These are phyloP conservation scores for Colletotrichum limetticola DNA, from an alignment of 2,329 filamentous ascomycete species.

Conservation along the genomic window DNA sequence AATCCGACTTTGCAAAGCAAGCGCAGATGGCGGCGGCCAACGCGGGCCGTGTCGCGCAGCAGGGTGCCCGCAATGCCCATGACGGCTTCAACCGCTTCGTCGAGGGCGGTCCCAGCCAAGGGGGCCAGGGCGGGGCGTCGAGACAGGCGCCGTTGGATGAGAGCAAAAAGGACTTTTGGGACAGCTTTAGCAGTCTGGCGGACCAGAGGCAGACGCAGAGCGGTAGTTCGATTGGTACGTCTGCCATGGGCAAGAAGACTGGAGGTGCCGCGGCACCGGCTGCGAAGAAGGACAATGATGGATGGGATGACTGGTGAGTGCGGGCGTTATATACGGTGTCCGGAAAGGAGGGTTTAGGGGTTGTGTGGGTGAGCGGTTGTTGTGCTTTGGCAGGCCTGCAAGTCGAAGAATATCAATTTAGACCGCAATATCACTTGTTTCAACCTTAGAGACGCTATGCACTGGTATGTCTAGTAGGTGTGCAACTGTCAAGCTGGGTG, in stretches of 20 bases:
- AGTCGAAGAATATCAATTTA: slow-evolving; percentile 27
- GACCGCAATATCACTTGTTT: slow-evolving; percentile 21
- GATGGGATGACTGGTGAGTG: slow-evolving; percentile 73
- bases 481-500: background rate
- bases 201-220: slow-evolving; percentile 60
- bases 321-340: background rate
- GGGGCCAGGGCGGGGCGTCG: slow-evolving; percentile 39
- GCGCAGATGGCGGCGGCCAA: slow-evolving; percentile 71
- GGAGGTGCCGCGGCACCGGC: slow-evolving; percentile 43
- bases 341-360: slow-evolving; percentile 6
- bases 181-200: slow-evolving; percentile 81
- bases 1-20: slow-evolving; percentile 80
- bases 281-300: slow-evolving; percentile 62
- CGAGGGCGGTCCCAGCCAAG: slow-evolving; percentile 70
- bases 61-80: slow-evolving; percentile 79
- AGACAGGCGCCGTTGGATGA: slow-evolving; percentile 60
- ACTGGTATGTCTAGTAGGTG: background rate
- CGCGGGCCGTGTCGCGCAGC: slow-evolving; percentile 73
- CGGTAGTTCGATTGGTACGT: slow-evolving; percentile 66
- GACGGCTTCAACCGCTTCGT: slow-evolving; percentile 89
- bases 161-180: slow-evolving; percentile 90
- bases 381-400: slow-evolving; percentile 27
- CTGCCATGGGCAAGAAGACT: slow-evolving; percentile 66
- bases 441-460: background rate
- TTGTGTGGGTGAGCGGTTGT: slow-evolving; percentile 31